phyloP scores from a whole-genome alignment of 805 yeast genomes.

The Nakazawaea wyomingensis region DNA sequence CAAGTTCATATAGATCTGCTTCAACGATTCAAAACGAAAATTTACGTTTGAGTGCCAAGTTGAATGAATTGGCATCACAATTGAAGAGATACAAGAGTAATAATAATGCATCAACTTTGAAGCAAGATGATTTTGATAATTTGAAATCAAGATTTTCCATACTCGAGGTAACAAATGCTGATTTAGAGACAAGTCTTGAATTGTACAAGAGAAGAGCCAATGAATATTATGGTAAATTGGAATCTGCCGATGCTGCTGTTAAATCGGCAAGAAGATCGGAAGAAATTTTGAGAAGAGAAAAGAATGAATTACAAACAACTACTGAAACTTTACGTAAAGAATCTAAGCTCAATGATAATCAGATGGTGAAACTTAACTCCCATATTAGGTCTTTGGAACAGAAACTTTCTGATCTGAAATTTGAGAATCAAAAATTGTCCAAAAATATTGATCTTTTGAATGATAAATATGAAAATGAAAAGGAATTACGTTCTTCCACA shows the following conservation, averaged over 20 bases:
- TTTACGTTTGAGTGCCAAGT: slow-evolving; percentile 27
- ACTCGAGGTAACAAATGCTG: slow-evolving; percentile 47
- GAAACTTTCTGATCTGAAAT: slow-evolving; percentile 48
- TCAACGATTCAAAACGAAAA: slow-evolving; percentile 27
- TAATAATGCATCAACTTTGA: slow-evolving; percentile 21
- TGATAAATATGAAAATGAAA: slow-evolving; percentile 44
- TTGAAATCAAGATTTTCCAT: slow-evolving; percentile 55
- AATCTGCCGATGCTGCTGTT: slow-evolving; percentile 72
- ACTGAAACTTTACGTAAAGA: slow-evolving; percentile 48
- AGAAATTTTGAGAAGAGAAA: slow-evolving; percentile 44
- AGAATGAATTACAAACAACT: slow-evolving; percentile 43
- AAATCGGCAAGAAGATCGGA: slow-evolving; percentile 60
- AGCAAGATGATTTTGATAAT: slow-evolving; percentile 33
- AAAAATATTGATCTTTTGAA: slow-evolving; percentile 44
- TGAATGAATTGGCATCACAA: slow-evolving; percentile 30
- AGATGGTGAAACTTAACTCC: slow-evolving; percentile 46
- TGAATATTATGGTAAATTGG: slow-evolving; percentile 65
- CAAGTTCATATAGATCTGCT: slow-evolving; percentile 4
- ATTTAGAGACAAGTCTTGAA: slow-evolving; percentile 49
- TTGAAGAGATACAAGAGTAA: slow-evolving; percentile 24
- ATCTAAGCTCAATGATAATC: slow-evolving; percentile 45
- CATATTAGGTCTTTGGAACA: slow-evolving; percentile 50
- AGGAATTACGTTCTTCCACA: slow-evolving; percentile 28
- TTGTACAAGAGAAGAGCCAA: slow-evolving; percentile 70
- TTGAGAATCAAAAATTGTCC: slow-evolving; percentile 46